Percentiles rank a stretch among this genome's conserved stretches.
phyloP scores from a whole-genome alignment of 1,284 basidiomycete genomes.

The Lignosus rhinocerotis region DNA sequence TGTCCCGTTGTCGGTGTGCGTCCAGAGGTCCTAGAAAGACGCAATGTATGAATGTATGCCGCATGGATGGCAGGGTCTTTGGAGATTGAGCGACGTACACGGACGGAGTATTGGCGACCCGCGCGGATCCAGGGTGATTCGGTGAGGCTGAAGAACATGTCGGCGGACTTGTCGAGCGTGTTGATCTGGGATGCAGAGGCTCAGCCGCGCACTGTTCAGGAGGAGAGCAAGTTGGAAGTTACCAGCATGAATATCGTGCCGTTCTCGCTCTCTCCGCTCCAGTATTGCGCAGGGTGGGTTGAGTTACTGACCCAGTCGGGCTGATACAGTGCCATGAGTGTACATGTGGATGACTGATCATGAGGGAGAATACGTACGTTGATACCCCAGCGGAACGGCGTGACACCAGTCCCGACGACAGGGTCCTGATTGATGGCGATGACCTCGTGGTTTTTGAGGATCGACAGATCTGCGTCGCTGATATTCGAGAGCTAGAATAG shows the following conservation, averaged over 20 bases:
- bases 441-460: conserved; percentile 63
- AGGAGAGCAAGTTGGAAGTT: background rate
- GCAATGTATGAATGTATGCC: background rate
- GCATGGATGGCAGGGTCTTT: background rate
- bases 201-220: too few species aligned
- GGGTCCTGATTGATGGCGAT: conserved; percentile 71
- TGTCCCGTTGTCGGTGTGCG: conserved; percentile 68
- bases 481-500: conserved; percentile 48
- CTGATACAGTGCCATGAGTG: conserved; percentile 27
- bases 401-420: conserved; percentile 57
- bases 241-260: conserved; percentile 48
- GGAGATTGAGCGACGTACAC: conserved; percentile 40
- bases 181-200: conserved; percentile 35
- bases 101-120: conserved; percentile 60
- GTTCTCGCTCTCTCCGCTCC: conserved; percentile 51
- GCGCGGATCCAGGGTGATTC: conserved; percentile 72
- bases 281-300: conserved; percentile 51
- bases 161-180: conserved; percentile 50
- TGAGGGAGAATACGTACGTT: conserved; percentile 39
- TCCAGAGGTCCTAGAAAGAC: conserved; percentile 58
- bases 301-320: conserved; percentile 49
- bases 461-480: conserved; percentile 48
- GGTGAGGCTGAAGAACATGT: conserved; percentile 63
- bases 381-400: conserved; percentile 69
- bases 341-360: background rate